Conservation (phyloP, 805 yeast species). For the Nakazawaea holstii region DNA sequence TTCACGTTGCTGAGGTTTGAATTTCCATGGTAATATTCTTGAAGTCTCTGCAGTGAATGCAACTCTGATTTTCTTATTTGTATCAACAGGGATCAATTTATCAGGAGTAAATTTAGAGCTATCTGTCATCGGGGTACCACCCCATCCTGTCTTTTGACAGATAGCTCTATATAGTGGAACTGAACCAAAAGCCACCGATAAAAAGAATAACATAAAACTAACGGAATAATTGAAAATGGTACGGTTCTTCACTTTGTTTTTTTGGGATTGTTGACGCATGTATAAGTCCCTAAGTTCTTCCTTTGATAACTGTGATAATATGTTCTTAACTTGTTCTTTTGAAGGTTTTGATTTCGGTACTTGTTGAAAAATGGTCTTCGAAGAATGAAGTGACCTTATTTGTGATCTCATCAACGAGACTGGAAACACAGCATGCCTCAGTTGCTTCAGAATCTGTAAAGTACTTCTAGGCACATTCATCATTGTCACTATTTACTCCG, state of each 20-base stretch:
- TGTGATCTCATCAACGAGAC: background rate
- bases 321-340: conserved; percentile 10
- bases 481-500: no score
- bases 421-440: background rate
- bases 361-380: background rate
- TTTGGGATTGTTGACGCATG: conserved; percentile 19
- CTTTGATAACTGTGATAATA: conserved; percentile 24
- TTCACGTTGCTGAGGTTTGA: conserved; percentile 90
- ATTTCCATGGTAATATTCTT: conserved; percentile 88
- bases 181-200: conserved; percentile 80
- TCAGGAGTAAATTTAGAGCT: conserved; percentile 75
- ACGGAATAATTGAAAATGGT: conserved; percentile 63
- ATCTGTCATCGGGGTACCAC: conserved; percentile 93
- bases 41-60: conserved; percentile 90
- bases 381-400: background rate
- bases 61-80: conserved; percentile 75
- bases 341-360: conserved; percentile 1
- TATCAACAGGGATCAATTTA: conserved; percentile 81
- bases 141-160: conserved; percentile 94
- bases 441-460: background rate
- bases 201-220: conserved; percentile 63
- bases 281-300: conserved; percentile 25
- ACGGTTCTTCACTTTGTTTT: conserved; percentile 31
- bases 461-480: background rate
- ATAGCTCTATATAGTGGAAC: conserved; percentile 90